phyloP scores from a whole-genome alignment of 1,284 basidiomycete genomes.

The Ustilago vetiveriae region DNA sequence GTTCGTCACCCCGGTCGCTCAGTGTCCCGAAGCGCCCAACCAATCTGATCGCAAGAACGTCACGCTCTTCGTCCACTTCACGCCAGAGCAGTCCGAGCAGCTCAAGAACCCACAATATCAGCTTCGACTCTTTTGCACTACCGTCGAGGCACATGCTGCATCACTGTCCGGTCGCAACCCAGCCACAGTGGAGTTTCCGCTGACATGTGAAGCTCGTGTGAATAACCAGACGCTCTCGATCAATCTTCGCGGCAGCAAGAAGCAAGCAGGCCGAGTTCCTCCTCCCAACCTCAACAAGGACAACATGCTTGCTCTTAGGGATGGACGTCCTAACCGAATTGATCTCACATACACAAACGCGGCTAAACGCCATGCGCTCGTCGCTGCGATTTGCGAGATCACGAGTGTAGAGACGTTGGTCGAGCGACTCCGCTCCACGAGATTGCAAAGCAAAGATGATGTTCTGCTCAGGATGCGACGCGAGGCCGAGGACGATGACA shows the following conservation, averaged over 20 bases:
- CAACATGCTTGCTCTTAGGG: conserved; percentile 18
- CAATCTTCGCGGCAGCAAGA: conserved; percentile 62
- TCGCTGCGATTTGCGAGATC: conserved; percentile 53
- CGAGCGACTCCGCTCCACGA: conserved; percentile 43
- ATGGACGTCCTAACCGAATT: conserved; percentile 47
- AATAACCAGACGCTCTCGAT: conserved; percentile 46
- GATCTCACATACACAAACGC: conserved; percentile 60
- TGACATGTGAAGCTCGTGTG: conserved; percentile 57
- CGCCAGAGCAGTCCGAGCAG: conserved; percentile 32
- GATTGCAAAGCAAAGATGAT: conserved; percentile 53
- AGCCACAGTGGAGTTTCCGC: conserved; percentile 60
- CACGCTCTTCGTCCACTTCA: conserved; percentile 37
- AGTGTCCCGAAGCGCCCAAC: conserved; percentile 50
- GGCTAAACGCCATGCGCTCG: conserved; percentile 43
- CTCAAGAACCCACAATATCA: conserved; percentile 39
- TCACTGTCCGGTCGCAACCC: conserved; percentile 33
- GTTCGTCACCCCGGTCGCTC: conserved; percentile 48
- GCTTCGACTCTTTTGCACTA: conserved; percentile 57
- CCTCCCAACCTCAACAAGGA: conserved; percentile 65
- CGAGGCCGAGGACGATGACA: conserved; percentile 62
- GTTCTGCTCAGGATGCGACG: conserved; percentile 52
- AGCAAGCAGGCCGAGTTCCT: conserved; percentile 55
- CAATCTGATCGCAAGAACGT: conserved; percentile 49
- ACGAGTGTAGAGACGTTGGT: conserved; percentile 50
- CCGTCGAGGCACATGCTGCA: conserved; percentile 51